Evolutionary conservation across 2,329 filamentous ascomycete species (phyloP).

Genomic region (Xylariaceae sp.): DNA sequence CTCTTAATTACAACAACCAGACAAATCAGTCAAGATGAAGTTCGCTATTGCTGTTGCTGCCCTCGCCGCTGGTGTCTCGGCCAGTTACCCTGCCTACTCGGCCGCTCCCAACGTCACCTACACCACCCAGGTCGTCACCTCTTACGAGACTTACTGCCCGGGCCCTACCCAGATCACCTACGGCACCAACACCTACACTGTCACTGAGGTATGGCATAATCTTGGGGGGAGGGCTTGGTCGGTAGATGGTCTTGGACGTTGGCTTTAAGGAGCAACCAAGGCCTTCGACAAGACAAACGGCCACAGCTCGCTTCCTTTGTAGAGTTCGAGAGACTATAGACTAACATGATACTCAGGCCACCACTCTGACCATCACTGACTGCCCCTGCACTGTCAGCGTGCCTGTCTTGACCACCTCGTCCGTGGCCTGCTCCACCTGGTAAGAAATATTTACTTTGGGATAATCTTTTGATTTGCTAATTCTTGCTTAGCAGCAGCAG

Average conservation of each 20-base stretch:
- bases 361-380: conserved; percentile 74
- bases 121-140: conserved; percentile 72
- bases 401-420: conserved; percentile 60
- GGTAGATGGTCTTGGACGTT: neutral
- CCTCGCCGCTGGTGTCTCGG: conserved; percentile 54
- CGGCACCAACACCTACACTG: conserved; percentile 71
- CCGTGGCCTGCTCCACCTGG: conserved; percentile 49
- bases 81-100: conserved; percentile 31
- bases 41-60: conserved; percentile 62
- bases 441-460: conserved; percentile 27
- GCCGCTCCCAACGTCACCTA: conserved; percentile 56
- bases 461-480: conserved; percentile 28
- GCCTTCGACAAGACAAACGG: neutral
- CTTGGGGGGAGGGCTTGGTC: neutral
- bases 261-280: neutral
- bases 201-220: conserved; percentile 61
- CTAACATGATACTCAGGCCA: conserved; percentile 56
- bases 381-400: conserved; percentile 73
- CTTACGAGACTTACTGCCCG: conserved; percentile 77
- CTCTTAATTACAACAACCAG: conserved; percentile 46
- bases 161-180: conserved; percentile 68
- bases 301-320: neutral
- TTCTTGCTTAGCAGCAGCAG: conserved; percentile 12
- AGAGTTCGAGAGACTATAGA: neutral
- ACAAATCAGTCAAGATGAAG: conserved; percentile 69